Percentiles rank a stretch among this genome's conserved stretches.
These are phyloP conservation scores for Xylaria sp. DNA, from an alignment of 2,329 filamentous ascomycete species.

Conservation along the genomic window DNA sequence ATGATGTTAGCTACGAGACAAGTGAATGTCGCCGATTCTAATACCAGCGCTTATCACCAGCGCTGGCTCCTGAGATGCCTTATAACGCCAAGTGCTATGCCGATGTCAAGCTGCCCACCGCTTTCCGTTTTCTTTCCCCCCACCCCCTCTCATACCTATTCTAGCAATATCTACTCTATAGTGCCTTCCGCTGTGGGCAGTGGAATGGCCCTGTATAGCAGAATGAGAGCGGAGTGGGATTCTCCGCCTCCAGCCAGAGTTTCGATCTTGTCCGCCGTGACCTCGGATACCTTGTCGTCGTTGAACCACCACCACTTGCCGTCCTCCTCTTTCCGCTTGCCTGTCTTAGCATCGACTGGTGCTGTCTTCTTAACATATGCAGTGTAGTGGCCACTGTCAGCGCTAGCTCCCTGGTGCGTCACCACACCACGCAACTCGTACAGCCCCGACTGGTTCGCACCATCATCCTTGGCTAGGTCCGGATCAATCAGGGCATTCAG, in stretches of 20 bases:
- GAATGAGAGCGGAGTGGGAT: conserved; percentile 83
- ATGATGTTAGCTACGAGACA: conserved; percentile 8
- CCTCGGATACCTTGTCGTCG: conserved; percentile 95
- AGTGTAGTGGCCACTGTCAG: conserved; percentile 98
- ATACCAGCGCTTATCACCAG: conserved; percentile 37
- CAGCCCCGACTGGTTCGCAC: conserved; percentile 91
- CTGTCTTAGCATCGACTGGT: conserved; percentile 76
- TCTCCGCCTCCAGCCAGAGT: conserved; percentile 89
- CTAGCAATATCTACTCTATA: conserved; percentile 43
- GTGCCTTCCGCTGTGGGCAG: conserved; percentile 68
- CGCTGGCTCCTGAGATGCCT: conserved; percentile 21
- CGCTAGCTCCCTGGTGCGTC: conserved; percentile 95
- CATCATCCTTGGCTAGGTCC: conserved; percentile 78
- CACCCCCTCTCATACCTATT: not conserved
- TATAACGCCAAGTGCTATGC: conserved; percentile 43
- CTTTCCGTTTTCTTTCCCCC: not conserved
- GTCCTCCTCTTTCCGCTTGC: conserved; percentile 82
- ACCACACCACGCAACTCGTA: conserved; percentile 96
- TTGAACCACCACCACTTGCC: conserved; percentile 99
- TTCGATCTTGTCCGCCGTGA: conserved; percentile 90
- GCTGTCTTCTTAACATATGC: conserved; percentile 95
- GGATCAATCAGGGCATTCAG: conserved; percentile 81
- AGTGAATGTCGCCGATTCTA: conserved; percentile 35
- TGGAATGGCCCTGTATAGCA: conserved; percentile 80
- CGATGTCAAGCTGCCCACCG: conserved; percentile 3